Base-by-base conservation (phyloP, 257 asterid genomes). In the Nicotiana attenuata region DNA sequence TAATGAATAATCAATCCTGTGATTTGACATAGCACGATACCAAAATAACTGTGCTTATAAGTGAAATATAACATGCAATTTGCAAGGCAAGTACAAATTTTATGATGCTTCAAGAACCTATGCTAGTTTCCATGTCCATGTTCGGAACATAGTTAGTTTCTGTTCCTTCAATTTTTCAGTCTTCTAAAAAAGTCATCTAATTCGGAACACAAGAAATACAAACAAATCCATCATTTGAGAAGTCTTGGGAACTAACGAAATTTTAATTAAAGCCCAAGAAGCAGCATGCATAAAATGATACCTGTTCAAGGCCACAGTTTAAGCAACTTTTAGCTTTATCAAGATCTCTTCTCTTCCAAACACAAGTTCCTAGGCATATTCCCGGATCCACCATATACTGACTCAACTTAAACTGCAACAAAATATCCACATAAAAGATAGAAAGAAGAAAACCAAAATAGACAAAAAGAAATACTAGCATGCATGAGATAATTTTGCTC, bases 321-420 rank as follows among this genome's bases (percentile, higher is more conserved):
- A 87, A 87, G 85, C 97, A 93, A 88, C 92, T 93, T 89, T 92
- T 95, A 5, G 97, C 97, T 4, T 93, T 87, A 38, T 88, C 83
- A 52, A 93, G 84, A 86, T 94, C 96, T 16, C 96, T 94, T 84
- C 92, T 94, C 93, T 93, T 94, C 98, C 98, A 94, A 80, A 94
- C 91, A 92, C 97, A 93, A 87, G 90, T 91, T 20, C 97, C 97
- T 85, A 94, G 91, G 90, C 97, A 87, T 85, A 91, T 85, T 95
- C 97, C 93, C 77, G 98, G 97, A 89, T 88, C 97, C 60, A 80
- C 89, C 82, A 89, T 26, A 26, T 26, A 26, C 28, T 26, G 28
- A 26, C 92, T 93, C 92, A 94, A 81, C 87, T 94, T 92, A 83
- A 94, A 93, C 97, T 94, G 78, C 67, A 65, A 11, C 53, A 47